Conservation (phyloP, 1,139 yeast genomes). For the Kodamaea arcana region DNA sequence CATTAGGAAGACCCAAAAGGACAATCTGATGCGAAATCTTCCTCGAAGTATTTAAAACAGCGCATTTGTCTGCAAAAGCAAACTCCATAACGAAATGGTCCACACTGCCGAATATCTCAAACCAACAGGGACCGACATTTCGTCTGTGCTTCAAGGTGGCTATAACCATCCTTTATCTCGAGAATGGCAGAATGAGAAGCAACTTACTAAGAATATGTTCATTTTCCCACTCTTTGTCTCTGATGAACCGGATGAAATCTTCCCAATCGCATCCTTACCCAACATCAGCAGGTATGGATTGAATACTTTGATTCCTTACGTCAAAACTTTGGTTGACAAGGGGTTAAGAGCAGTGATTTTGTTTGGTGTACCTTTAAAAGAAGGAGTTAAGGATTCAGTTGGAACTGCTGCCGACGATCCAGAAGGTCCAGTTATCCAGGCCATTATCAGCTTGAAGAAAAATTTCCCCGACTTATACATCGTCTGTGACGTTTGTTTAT, state of each 20-base stretch:
- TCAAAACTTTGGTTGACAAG: conserved; percentile 63
- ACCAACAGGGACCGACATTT: conserved; percentile 53
- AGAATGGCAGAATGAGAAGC: conserved; percentile 87
- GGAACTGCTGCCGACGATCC: conserved; percentile 97
- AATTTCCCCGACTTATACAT: conserved; percentile 80
- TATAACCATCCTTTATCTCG: conserved; percentile 87
- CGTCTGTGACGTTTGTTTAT: conserved; percentile 92
- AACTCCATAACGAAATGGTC: conserved; percentile 33
- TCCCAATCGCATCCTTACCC: conserved; percentile 71
- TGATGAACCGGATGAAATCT: conserved; percentile 79
- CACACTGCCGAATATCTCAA: conserved; percentile 70
- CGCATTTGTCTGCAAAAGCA: too few species aligned
- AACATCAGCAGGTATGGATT: conserved; percentile 85
- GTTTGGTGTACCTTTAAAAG: conserved; percentile 84
- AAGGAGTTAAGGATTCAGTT: conserved; percentile 67
- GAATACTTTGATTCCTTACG: conserved; percentile 71
- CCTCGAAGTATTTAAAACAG: too few species aligned
- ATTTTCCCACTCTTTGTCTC: conserved; percentile 88
- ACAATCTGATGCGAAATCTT: too few species aligned
- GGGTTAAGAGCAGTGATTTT: conserved; percentile 84
- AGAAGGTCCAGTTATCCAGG: conserved; percentile 85
- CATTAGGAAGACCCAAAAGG: too few species aligned
- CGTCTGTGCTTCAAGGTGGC: conserved; percentile 90
- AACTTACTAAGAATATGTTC: conserved; percentile 80
- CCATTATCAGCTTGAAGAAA: conserved; percentile 59